A percentile compares a stretch with the other conserved stretches of the same genome.
These are phyloP conservation scores for Debaryomyces sp. DNA, from an alignment of 1,139 yeast genomes.

Conservation along the genomic window DNA sequence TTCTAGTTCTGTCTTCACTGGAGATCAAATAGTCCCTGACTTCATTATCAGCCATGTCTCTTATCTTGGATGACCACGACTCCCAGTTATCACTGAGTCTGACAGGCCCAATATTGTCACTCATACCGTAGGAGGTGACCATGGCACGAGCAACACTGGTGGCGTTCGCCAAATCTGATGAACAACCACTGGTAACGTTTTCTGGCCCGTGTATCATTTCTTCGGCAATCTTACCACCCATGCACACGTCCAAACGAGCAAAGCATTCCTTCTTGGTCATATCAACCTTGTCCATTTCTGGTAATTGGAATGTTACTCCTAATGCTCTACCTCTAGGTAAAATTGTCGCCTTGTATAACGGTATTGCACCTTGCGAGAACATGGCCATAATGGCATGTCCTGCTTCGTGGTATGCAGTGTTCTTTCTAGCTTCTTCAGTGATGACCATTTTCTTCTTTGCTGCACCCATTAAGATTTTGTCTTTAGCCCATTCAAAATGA, in stretches of 20 bases:
- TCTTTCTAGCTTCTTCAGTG: slow-evolving; percentile 90
- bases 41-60: slow-evolving; percentile 92
- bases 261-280: slow-evolving; percentile 86
- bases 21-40: slow-evolving; percentile 72
- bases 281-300: slow-evolving; percentile 98
- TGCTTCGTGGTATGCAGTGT: slow-evolving; percentile 98
- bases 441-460: slow-evolving; percentile 97
- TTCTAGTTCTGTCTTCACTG: slow-evolving; percentile 81
- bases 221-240: slow-evolving; percentile 99
- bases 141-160: slow-evolving; percentile 93
- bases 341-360: slow-evolving; percentile 94
- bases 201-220: slow-evolving; percentile 89
- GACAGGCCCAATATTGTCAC: slow-evolving; percentile 90
- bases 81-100: slow-evolving; percentile 88
- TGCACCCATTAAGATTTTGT: slow-evolving; percentile 96
- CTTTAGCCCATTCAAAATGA: slow-evolving; percentile 99
- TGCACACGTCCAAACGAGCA: slow-evolving; percentile 92
- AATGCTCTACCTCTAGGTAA: slow-evolving; percentile 95
- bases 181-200: slow-evolving; percentile 93
- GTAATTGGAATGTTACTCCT: slow-evolving; percentile 95
- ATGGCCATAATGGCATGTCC: slow-evolving; percentile 99
- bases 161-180: slow-evolving; percentile 86
- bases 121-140: slow-evolving; percentile 98
- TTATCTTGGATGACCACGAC: slow-evolving; percentile 86
- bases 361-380: slow-evolving; percentile 94